Evolutionary conservation across 148 eudicot genomes (phyloP), one percentile per base, ranked within the genome.

Genomic region (Arbutus unedo): DNA sequence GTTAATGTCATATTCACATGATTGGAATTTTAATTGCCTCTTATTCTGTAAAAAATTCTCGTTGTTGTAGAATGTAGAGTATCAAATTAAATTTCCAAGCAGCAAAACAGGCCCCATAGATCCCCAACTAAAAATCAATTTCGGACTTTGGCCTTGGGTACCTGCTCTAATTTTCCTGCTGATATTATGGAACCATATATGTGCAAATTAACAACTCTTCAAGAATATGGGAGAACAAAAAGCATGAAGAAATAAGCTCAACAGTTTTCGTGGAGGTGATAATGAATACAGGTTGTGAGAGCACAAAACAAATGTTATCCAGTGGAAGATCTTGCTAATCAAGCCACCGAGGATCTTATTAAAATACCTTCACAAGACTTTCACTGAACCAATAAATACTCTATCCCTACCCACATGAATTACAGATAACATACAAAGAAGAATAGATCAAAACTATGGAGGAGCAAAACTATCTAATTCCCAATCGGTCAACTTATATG

Each of bases 101-200:
- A 80, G 74, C 74, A 80, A 7, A 80, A 48, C 59, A 80, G 21
- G 48, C 59, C 82, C 48, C 38, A 80, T 14, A 53, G 21, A 50
- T 25, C 16, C 50, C 5, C 8, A 43, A 68, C 3, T 3, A 4
- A 5, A 64, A 8, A 6, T 64, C 1, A 23, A 13, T 64, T 23
- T 64, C 9, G 38, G 21, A 60, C 67, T 62, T 23, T 21, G 68
- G 38, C 68, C 68, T 62, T 21, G 13, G 5, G 41, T 64, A 3
- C 38, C 38, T 31, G 38, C 68, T 21, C 38, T 23, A 9, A 31
- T 64, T 23, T 38, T 9, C 66, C 68, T 64, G 68, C 68, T 64
- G 68, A 64, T 64, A 64, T 68, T 13, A 68, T 31, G 47, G 45
- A 68, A 38, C 73, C 73, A 64, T 8, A 8, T 60, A 7, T 8